Conservation (phyloP, 352 stramenopile genomes). For the Globisporangium abappressorium region DNA sequence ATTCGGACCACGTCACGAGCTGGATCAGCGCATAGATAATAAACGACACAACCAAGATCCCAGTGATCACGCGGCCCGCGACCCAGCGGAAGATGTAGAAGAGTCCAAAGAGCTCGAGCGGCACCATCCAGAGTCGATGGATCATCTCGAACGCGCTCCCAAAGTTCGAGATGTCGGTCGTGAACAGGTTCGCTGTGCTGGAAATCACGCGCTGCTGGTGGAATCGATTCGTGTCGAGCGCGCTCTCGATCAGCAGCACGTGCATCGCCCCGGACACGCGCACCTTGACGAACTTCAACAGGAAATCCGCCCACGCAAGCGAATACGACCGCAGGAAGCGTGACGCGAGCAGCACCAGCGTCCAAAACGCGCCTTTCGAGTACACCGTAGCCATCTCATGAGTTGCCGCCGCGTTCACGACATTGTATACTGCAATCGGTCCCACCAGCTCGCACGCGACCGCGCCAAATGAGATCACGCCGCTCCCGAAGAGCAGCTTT, state of each 20-base stretch:
- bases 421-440: constrained; percentile 28
- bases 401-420: constrained; percentile 24
- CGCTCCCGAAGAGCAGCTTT: constrained; percentile 24
- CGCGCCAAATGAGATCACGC: constrained; percentile 26
- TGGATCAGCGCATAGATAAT: constrained; percentile 18
- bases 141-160: constrained; percentile 24
- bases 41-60: constrained; percentile 16
- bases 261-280: constrained; percentile 23
- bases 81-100: constrained; percentile 21
- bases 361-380: constrained; percentile 33
- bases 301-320: constrained; percentile 29
- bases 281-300: constrained; percentile 27
- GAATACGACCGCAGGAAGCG: constrained; percentile 33
- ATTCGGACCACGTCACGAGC: constrained; percentile 15
- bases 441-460: constrained; percentile 29
- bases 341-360: constrained; percentile 23
- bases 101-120: constrained; percentile 24
- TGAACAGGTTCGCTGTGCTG: constrained; percentile 28
- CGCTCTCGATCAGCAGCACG: constrained; percentile 32
- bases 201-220: neutral
- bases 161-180: constrained; percentile 26
- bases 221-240: constrained; percentile 15
- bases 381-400: constrained; percentile 19
- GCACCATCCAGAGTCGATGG: constrained; percentile 32
- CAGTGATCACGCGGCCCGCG: constrained; percentile 13